Evolutionary conservation across 192 early-diverging fungal species (phyloP), one percentile per base, ranked within the genome.

Genomic region (Backusella circina): DNA sequence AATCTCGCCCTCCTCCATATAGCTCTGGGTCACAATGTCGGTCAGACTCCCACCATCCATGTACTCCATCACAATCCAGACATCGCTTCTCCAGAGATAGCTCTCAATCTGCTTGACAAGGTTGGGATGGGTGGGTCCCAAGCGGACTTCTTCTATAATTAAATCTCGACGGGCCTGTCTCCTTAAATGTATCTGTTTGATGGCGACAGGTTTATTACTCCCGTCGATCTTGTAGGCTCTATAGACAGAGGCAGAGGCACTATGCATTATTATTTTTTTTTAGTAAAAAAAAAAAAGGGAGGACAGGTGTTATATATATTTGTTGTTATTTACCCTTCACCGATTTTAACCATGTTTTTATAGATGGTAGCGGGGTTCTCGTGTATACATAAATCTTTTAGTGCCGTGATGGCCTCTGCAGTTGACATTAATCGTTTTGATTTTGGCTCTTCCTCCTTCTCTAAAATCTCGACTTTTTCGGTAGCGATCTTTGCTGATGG

Each of bases 101-200:
- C 90, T 87, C 75, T 95, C 93, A 69, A 96, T 93, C 64, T 87
- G 94, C 75, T 93, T 94, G 44, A 96, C 94, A 84, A 96, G 94
- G 77, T 96, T 95, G 70, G 81, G 77, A 82, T 96, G 95, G 23
- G 77, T 82, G 8, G 84, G 87, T 91, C 95, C 94, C n/a, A 96
- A 87, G 64, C 91, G 70, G 64, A 96, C 93, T 83, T 96, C 94
- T 74, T 94, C 96, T 78, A 97, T 94, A 75, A 98, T 96, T 71
- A 96, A 82, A 72, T 97, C 96, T 86, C 96, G 95, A 79, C 96
- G 94, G 57, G 94, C 94, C 82, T 98, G 96, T 79, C 93, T 90
- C 79, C 95, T 91, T 68, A 98, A 79, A 74, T 97, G 93, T 91
- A 97, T 98, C 80, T 96, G 95, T 86, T 98, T 98, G 79, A 98